Base-by-base conservation (phyloP, 306 rosid genomes). In the Begonia masoniana region DNA sequence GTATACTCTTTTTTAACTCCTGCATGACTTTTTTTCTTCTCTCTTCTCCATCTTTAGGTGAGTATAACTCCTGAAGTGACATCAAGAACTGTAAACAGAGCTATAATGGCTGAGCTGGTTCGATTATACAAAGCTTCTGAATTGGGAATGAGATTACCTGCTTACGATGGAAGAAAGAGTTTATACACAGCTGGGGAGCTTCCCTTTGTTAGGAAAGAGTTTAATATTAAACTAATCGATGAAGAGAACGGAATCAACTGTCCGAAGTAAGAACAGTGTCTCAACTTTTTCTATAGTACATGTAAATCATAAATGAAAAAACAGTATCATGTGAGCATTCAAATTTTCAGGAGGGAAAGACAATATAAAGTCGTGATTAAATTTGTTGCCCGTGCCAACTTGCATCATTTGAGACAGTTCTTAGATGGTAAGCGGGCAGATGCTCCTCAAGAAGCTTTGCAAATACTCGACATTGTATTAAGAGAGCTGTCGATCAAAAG, bases 181-280 rank as follows among this genome's bases (percentile, higher is more conserved):
- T 72, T 92, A 63, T 92, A 92, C 82, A 86, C 96, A 21, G 99
- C 99, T 64, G 99, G 99, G 51, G 82, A 76, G 72, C 88, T 91
- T 60, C 99, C 99, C 62, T 91, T 91, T 77, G 68, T 74, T 10
- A 74, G 82, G 84, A 86, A 78, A 76, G 99, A 83, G 81, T 86
- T 91, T 65, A 75, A 72, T 53, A 70, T 91, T 66, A 86, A 75
- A 72, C 84, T 91, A 54, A 49, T 78, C 26, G 88, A 86, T 51
- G 94, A 83, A 55, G 94, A 77, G 5, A 88, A 74, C 56, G 79
- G 82, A 65, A 66, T 66, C 36, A 74, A 73, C 62, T 87, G 77
- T 62, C 86, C 80, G 72, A 91, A 74, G 99, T 91, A 81, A 73
- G 82, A 36, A 62, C 63, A 58, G 64, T 49, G 39, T 51, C 59